Conservation (phyloP, 192 early-diverging fungal genomes). For the Linnemannia zychae region DNA sequence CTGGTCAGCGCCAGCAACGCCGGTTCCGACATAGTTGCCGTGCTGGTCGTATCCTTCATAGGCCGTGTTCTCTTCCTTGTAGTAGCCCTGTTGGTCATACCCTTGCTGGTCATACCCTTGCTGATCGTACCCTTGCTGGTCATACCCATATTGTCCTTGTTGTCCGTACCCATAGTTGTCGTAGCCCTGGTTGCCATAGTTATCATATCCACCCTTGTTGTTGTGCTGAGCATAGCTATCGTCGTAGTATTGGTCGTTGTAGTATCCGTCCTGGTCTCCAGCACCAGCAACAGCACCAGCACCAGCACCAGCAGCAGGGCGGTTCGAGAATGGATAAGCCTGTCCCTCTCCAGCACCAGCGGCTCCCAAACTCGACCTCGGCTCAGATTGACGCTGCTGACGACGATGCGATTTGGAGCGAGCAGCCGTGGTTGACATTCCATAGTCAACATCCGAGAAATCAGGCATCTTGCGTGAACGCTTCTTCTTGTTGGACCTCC, state of each 20-base stretch:
- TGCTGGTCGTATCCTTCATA: constrained; percentile 37
- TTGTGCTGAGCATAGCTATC: constrained; percentile 23
- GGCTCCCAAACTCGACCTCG: constrained; percentile 17
- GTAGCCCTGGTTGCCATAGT: constrained; percentile 2
- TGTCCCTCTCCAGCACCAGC: constrained; percentile 10
- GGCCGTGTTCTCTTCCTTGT: constrained; percentile 7
- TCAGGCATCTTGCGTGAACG: constrained; percentile 38
- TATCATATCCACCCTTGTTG: not conserved
- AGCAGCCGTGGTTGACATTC: constrained; percentile 15
- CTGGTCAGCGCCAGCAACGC: too few relatives aligned
- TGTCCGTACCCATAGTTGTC: constrained; percentile 11
- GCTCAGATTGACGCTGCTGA: constrained; percentile 27
- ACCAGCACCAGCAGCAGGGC: constrained; percentile 8
- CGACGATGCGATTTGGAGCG: not conserved
- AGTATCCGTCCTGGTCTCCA: constrained; percentile 33
- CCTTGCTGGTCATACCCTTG: constrained; percentile 35
- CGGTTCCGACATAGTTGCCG: constrained; percentile 29
- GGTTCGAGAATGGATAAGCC: constrained; percentile 45
- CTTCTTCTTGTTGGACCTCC: constrained; percentile 20
- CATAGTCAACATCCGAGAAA: constrained; percentile 45
- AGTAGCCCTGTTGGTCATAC: constrained; percentile 24
- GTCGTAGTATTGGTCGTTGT: constrained; percentile 45
- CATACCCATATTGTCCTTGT: constrained; percentile 28
- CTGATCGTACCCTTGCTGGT: constrained; percentile 8
- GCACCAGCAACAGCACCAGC: constrained; percentile 10